These are phyloP conservation scores for Bacidia gigantensis DNA, from an alignment of 495 filamentous ascomycete genomes.

Conservation along the genomic window DNA sequence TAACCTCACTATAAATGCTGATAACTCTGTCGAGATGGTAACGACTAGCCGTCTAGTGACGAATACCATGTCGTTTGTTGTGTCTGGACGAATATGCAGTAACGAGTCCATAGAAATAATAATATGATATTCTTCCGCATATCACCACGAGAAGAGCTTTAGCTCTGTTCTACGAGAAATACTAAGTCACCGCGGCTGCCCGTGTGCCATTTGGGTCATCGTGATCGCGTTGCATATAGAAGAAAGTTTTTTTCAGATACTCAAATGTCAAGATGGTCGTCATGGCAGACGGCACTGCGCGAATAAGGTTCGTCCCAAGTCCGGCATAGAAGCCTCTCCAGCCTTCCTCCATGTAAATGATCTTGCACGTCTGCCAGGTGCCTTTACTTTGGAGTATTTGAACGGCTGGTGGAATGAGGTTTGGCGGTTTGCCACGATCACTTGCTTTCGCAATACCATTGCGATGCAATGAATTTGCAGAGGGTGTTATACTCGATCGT, in stretches of 20 bases:
- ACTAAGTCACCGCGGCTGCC: neutral
- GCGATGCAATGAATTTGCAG: slow-evolving; percentile 19
- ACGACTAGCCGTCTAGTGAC: no score
- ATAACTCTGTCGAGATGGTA: no score
- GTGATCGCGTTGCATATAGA: slow-evolving; percentile 24
- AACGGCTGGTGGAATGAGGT: slow-evolving; percentile 39
- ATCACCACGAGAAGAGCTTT: no score
- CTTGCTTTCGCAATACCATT: slow-evolving; percentile 24
- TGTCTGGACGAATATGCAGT: no score
- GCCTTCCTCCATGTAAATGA: slow-evolving; percentile 80
- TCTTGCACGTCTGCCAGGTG: slow-evolving; percentile 65
- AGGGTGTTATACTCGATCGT: slow-evolving; percentile 55
- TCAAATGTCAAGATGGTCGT: slow-evolving; percentile 98
- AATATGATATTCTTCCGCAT: no score
- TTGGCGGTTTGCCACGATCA: slow-evolving; percentile 30
- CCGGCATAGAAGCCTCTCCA: slow-evolving; percentile 96
- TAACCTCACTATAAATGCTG: no score
- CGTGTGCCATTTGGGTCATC: neutral
- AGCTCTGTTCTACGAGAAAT: no score
- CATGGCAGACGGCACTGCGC: slow-evolving; percentile 86
- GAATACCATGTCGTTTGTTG: no score
- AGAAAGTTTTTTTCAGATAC: slow-evolving; percentile 52
- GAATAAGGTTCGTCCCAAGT: slow-evolving; percentile 95
- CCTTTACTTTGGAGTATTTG: slow-evolving; percentile 64
- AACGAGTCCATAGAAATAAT: no score